These are phyloP conservation scores for Cornus suecica DNA, from an alignment of 148 eudicot species.

Conservation along the genomic window DNA sequence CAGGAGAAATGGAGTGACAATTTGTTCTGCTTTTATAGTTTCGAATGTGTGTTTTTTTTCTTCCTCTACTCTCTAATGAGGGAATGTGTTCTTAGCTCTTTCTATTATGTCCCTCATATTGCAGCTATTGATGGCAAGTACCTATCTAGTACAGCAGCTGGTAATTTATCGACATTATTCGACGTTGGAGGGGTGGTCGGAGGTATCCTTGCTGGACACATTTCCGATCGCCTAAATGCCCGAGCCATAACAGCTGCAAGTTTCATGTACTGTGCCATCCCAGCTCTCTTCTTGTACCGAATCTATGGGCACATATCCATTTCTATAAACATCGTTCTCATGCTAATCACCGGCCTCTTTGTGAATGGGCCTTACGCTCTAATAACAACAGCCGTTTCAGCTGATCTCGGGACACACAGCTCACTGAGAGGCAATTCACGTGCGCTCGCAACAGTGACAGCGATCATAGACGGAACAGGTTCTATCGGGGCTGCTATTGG, in stretches of 20 bases:
- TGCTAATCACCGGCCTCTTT: constrained; percentile 71
- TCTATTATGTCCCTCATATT: constrained; percentile 13
- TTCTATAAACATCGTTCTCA: constrained; percentile 50
- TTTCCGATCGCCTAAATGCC: constrained; percentile 71
- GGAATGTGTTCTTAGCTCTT: not conserved
- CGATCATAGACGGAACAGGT: constrained; percentile 96
- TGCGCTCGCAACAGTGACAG: constrained; percentile 91
- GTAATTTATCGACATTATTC: constrained; percentile 81
- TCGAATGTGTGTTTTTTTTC: not conserved
- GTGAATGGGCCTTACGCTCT: constrained; percentile 96
- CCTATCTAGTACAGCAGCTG: constrained; percentile 72
- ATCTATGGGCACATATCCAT: constrained; percentile 63
- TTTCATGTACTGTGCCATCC: constrained; percentile 80
- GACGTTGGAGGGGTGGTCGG: constrained; percentile 94
- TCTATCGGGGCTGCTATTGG: constrained; percentile 96
- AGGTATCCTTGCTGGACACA: constrained; percentile 81
- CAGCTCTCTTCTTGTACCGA: constrained; percentile 76
- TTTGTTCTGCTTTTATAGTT: not conserved
- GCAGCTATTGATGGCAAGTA: constrained; percentile 85
- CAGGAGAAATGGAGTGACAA: not conserved
- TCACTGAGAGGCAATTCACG: constrained; percentile 69
- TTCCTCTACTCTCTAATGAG: not conserved
- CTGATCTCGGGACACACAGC: constrained; percentile 89
- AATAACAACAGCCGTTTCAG: constrained; percentile 91
- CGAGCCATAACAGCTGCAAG: constrained; percentile 94